A percentile compares a stretch with the other conserved stretches of the same genome.
Conservation (phyloP, 352 stramenopile genomes). For the Phytophthora europaea region DNA sequence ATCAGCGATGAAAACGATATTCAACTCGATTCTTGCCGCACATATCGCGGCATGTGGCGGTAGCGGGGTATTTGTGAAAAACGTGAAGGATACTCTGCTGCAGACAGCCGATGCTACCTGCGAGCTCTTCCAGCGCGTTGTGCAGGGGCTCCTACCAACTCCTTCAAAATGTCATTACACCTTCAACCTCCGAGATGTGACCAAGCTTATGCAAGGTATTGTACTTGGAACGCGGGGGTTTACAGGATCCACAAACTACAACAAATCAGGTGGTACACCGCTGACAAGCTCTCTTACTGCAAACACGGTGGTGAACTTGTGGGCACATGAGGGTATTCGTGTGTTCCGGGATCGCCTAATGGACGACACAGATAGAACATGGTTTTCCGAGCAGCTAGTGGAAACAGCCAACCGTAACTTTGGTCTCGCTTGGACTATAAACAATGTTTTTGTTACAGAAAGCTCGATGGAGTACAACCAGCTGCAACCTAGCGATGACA, state of each 20-base stretch:
- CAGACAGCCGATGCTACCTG: conserved; percentile 72
- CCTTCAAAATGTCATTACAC: conserved; percentile 87
- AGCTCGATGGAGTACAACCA: conserved; percentile 3
- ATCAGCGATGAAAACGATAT: conserved; percentile 90
- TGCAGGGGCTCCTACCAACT: conserved; percentile 68
- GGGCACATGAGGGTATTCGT: conserved; percentile 91
- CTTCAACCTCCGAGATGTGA: conserved; percentile 86
- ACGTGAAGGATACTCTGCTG: conserved; percentile 60
- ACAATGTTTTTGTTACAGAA: conserved; percentile 44
- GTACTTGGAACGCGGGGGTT: conserved; percentile 52
- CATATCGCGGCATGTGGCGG: conserved; percentile 42
- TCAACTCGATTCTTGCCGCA: conserved; percentile 84
- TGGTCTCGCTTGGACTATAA: conserved; percentile 67
- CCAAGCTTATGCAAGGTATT: conserved; percentile 89
- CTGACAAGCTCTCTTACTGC: conserved; percentile 23
- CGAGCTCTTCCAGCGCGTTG: conserved; percentile 68
- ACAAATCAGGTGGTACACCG: conserved; percentile 11
- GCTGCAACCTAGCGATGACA: background rate
- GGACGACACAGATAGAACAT: conserved; percentile 81
- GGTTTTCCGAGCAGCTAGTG: conserved; percentile 89
- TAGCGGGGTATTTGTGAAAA: conserved; percentile 42
- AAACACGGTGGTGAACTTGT: conserved; percentile 81
- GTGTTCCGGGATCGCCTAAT: conserved; percentile 95
- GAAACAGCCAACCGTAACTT: conserved; percentile 71
- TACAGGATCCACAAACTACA: conserved; percentile 8